Evolutionary conservation across 177 flowering plant genomes (phyloP), one percentile per base, ranked within the genome.

Genomic region (Tripterygium wilfordii): DNA sequence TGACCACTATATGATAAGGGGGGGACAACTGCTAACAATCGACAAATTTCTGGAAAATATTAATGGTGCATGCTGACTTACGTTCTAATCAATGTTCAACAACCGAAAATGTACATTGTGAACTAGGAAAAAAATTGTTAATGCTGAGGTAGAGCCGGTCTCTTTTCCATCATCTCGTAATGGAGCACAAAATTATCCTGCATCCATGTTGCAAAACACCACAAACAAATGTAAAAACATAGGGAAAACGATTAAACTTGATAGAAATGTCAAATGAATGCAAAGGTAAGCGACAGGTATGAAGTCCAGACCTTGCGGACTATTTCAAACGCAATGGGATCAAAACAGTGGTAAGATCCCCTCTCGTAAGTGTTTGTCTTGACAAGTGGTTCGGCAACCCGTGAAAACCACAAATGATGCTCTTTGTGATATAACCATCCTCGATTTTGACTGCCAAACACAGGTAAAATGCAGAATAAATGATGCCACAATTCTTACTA

Each of bases 351-450:
- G 50, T 74, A 83, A 16, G 88, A 73, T 28, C 85, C 92, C 60
- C 88, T 67, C 53, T 83, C 88, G 14, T 72, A 73, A 1, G 82
- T 36, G 33, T 49, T 65, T 15, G 80, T 68, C 60, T 74, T 78
- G 5, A 72, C 82, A 18, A 71, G 71, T 18, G 85, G 78, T 49
- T 83, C 90, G 2, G 62, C 47, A 25, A 62, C 68, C 49, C 77
- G 69, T 32, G 53, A 71, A 24, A 75, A 70, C 90, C 90, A 83
- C 19, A 57, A 30, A 20, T 77, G 56, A 12, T 57, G 72, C 45
- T 83, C 82, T 51, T 69, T 73, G 66, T 80, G 90, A 43, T 74
- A 83, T 31, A 83, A 65, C 90, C 90, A 83, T 13, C 77, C 74
- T 65, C 84, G 64, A 36, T 76, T 71, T 35, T 75, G 59, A 36